Base-by-base conservation (phyloP, 768 basidiomycete genomes). In the Kwoniella sp. region DNA sequence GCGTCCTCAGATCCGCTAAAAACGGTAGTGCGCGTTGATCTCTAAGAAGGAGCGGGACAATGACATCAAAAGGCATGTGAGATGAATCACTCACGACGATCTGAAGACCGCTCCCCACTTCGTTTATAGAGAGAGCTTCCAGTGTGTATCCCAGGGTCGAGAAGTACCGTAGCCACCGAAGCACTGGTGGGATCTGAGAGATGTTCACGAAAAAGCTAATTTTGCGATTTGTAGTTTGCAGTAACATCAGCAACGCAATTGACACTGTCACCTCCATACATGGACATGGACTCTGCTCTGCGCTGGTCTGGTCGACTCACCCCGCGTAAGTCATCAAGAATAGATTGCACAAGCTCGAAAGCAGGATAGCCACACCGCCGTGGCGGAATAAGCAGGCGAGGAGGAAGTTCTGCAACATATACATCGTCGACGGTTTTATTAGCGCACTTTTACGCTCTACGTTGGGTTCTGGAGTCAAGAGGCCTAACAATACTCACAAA, bases 111-210 rank as follows among this genome's bases (percentile, higher is more conserved):
- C 90, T 89, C 41, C 87, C 87, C 17, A 98, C 92, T 78, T 97
- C 94, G 75, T 98, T 98, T 38, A 96, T 90, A 13, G 89, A 84
- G 17, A 96, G 83, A 4, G 94, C 94, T 66, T 83, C 82, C n/a
- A 83, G 74, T 0, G 79, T 72, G 63, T 81, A 83, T 25, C 75
- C 74, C 8, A 80, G 61, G 1, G 77, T 75, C 59, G 89, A 90
- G 63, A 94, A 72, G 89, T 92, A 97, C 75, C 94, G 89, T 58
- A 97, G 83, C 94, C 94, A 98, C 17, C 94, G 86, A 0, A 98
- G 85, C 1, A 94, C 92, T 1, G 91, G 90, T 2, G 94, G 93
- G 64, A 98, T 95, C 65, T 85, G 83, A 66, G 82, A 81, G 62
- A 95, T 84, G 77, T 95, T 91, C 58, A 95, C 91, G 78, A 96